Base-by-base conservation (phyloP, 2,329 filamentous ascomycete species). In the Leptographium lundbergii region DNA sequence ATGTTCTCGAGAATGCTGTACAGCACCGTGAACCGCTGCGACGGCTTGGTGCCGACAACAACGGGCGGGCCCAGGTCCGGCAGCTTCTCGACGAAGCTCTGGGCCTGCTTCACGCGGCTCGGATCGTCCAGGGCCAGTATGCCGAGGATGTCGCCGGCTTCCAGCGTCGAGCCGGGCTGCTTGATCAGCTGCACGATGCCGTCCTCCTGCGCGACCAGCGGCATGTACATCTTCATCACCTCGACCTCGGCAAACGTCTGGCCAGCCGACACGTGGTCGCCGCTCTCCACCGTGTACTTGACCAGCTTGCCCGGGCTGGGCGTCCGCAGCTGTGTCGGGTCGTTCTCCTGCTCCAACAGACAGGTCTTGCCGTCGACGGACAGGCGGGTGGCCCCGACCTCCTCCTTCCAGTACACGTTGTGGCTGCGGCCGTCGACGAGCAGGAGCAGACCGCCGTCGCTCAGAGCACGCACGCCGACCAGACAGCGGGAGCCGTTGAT, bases 161-260 rank as follows among this genome's bases (percentile, higher is more conserved):
- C 91, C 54, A 99, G 87, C 22, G 91, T 95, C n/a, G 94, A 89
- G 72, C 94, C 94, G 63, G 94, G 94, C 76, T 97, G 94, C 83
- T 99, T 99, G 80, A 99, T 96, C 68, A 99, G 83, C 77, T 96
- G 94, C 59, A 99, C 92, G 58, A 95, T 82, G 78, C 94, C 94
- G 67, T 96, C 94, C 73, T 99, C 94, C 70, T 91, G 87, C 3
- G 94, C 89, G 62, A 99, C 82, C 59, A 99, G 81, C 68, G 94
- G 94, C 94, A 99, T 99, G 81, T 97, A 97, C 94, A 99, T 99
- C 82, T 99, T 99, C 94, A 99, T 99, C 74, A 99, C 94, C 75
- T 99, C 94, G 48, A 99, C 92, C 73, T 99, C 94, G 59, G 94
- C 94, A 69, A 91, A 99, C 39, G 92, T 80, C 73, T 97, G 89